These are phyloP conservation scores for Fagus crenata DNA, from an alignment of 306 rosid species.

Conservation along the genomic window DNA sequence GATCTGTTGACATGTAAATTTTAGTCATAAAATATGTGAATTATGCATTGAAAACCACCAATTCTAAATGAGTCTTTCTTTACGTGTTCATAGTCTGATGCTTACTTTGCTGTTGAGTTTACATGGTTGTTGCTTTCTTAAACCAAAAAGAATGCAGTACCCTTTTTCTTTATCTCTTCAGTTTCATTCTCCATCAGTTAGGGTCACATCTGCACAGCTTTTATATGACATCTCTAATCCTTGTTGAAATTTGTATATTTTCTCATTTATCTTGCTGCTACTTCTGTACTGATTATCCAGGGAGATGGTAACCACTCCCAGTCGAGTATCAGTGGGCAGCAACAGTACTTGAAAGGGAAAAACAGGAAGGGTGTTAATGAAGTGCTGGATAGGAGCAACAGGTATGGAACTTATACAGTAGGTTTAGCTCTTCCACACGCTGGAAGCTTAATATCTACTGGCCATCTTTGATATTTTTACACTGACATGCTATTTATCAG, in stretches of 20 bases:
- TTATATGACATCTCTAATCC: not conserved
- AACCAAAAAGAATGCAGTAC: not conserved
- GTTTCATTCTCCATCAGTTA: not conserved
- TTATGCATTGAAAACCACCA: not conserved
- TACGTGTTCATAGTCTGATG: not conserved
- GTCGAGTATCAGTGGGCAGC: slow-evolving; percentile 43
- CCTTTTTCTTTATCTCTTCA: slow-evolving; percentile 8
- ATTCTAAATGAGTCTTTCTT: not conserved
- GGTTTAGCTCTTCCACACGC: slow-evolving; percentile 24
- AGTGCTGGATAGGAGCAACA: slow-evolving; percentile 44
- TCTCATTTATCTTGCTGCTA: slow-evolving; percentile 24
- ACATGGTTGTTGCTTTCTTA: not conserved
- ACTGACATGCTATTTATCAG: not conserved
- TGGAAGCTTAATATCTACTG: slow-evolving; percentile 15
- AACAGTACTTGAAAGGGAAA: slow-evolving; percentile 42
- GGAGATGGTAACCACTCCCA: slow-evolving; percentile 52
- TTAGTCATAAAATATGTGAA: not conserved
- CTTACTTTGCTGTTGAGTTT: slow-evolving; percentile 15
- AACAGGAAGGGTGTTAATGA: slow-evolving; percentile 46
- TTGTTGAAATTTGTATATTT: slow-evolving; percentile 15
- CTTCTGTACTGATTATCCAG: slow-evolving; percentile 42
- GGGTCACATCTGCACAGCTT: not conserved
- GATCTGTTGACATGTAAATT: not conserved
- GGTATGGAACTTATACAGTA: slow-evolving; percentile 39
- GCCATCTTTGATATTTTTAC: slow-evolving; percentile 21